phyloP scores from a whole-genome alignment of 2,329 filamentous ascomycete genomes.

The Talaromyces pinophilus region DNA sequence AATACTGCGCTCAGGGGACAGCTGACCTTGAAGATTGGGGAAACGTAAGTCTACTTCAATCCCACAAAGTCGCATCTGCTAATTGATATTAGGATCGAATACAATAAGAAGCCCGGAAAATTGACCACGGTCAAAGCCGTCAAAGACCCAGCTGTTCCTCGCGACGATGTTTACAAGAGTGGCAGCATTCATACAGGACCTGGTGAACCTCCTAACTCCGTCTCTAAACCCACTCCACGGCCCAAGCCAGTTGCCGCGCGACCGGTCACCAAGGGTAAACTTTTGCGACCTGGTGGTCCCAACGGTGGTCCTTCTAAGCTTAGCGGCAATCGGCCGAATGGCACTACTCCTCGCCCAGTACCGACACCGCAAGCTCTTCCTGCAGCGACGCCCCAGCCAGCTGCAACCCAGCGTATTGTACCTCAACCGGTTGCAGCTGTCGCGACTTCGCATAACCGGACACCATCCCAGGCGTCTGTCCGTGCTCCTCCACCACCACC shows the following conservation, averaged over 20 bases:
- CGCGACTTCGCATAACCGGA: conserved; percentile 51
- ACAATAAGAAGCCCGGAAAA: conserved; percentile 97
- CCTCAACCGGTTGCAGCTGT: conserved; percentile 40
- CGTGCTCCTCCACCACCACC: conserved; percentile 66
- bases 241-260: conserved; percentile 82
- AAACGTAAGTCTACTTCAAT: conserved; percentile 51
- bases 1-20: conserved; percentile 75
- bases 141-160: conserved; percentile 74
- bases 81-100: conserved; percentile 65
- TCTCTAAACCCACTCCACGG: conserved; percentile 81
- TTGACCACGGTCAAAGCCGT: conserved; percentile 82
- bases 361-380: conserved; percentile 40
- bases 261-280: conserved; percentile 88
- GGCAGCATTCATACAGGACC: conserved; percentile 81
- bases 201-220: conserved; percentile 80
- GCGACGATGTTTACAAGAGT: conserved; percentile 90
- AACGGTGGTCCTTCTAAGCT: conserved; percentile 76
- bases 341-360: conserved; percentile 34
- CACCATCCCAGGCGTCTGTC: conserved; percentile 49
- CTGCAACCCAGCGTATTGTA: conserved; percentile 31
- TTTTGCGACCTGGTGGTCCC: conserved; percentile 88
- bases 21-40: conserved; percentile 78
- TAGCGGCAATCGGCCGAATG: conserved; percentile 50
- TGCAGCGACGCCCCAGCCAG: conserved; percentile 30
- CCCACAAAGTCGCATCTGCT: conserved; percentile 28